These are phyloP conservation scores for Talaromyces sp. DNA, from an alignment of 2,329 filamentous ascomycete genomes.

Conservation along the genomic window DNA sequence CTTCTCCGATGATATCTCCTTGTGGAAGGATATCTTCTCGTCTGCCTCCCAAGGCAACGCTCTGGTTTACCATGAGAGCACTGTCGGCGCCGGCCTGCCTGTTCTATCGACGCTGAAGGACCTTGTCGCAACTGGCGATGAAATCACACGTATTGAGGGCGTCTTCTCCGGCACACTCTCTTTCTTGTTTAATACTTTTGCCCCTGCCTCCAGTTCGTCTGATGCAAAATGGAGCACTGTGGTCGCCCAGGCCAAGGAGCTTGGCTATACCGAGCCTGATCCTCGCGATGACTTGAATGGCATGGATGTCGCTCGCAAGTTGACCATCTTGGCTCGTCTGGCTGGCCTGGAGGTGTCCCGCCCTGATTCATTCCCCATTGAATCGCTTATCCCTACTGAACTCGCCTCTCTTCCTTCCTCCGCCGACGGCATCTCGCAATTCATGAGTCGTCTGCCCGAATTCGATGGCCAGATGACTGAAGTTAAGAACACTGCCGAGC, in stretches of 20 bases:
- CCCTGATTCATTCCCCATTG: conserved; percentile 87
- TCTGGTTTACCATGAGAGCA: conserved; percentile 92
- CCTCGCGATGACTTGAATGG: conserved; percentile 85
- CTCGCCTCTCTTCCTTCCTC: conserved; percentile 71
- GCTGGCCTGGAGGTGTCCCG: conserved; percentile 79
- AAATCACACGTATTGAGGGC: conserved; percentile 89
- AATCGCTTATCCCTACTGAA: conserved; percentile 87
- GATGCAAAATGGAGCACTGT: conserved; percentile 83
- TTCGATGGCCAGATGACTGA: conserved; percentile 91
- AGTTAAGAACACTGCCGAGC: conserved; percentile 80
- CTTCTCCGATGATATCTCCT: conserved; percentile 76
- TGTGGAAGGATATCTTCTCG: conserved; percentile 87
- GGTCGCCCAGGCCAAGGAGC: conserved; percentile 86
- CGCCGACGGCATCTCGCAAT: conserved; percentile 69
- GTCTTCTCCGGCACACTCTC: conserved; percentile 98
- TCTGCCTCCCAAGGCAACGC: conserved; percentile 66
- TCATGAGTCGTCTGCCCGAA: conserved; percentile 75
- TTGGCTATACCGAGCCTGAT: conserved; percentile 90
- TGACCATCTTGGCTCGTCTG: conserved; percentile 89
- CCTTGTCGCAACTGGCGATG: conserved; percentile 89
- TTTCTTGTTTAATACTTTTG: conserved; percentile 97
- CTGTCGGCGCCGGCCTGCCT: conserved; percentile 88
- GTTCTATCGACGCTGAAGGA: conserved; percentile 93
- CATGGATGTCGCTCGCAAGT: conserved; percentile 88
- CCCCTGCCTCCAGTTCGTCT: conserved; percentile 67